A percentile compares a stretch with the other conserved stretches of the same genome.
These are phyloP conservation scores for Catharanthus roseus DNA, from an alignment of 257 asterid species.

Conservation along the genomic window DNA sequence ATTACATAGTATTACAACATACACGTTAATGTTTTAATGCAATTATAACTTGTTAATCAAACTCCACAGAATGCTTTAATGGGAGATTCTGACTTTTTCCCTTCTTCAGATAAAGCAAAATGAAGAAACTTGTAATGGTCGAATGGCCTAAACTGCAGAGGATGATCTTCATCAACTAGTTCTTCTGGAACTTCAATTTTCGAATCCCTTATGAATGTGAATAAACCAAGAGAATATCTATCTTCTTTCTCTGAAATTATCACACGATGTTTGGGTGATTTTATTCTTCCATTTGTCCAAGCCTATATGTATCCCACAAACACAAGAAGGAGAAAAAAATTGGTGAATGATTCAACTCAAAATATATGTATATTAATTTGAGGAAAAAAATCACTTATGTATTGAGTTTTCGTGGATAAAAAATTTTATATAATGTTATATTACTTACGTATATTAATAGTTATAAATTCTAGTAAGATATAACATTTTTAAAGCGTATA, in stretches of 20 bases:
- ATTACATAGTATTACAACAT: too few species aligned
- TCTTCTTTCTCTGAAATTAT: slow-evolving; percentile 39
- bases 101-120: not conserved
- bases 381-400: too few species aligned
- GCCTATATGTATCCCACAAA: slow-evolving; percentile 37
- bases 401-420: too few species aligned
- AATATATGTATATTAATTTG: too few species aligned
- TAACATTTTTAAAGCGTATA: too few species aligned
- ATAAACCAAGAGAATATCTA: slow-evolving; percentile 43
- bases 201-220: slow-evolving; percentile 35
- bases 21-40: too few species aligned
- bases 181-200: slow-evolving; percentile 40
- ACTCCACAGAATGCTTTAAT: slow-evolving; percentile 6
- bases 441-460: too few species aligned
- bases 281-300: slow-evolving; percentile 56
- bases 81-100: not conserved
- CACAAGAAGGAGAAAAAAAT: not conserved
- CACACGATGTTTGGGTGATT: slow-evolving; percentile 42
- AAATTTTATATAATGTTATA: too few species aligned
- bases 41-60: not conserved
- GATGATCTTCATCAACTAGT: slow-evolving; percentile 53
- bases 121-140: slow-evolving; percentile 46
- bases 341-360: too few species aligned
- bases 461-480: too few species aligned
- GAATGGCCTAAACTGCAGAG: slow-evolving; percentile 44